Base-by-base conservation (phyloP, 2,329 filamentous ascomycete species). In the Penicillium sp. region DNA sequence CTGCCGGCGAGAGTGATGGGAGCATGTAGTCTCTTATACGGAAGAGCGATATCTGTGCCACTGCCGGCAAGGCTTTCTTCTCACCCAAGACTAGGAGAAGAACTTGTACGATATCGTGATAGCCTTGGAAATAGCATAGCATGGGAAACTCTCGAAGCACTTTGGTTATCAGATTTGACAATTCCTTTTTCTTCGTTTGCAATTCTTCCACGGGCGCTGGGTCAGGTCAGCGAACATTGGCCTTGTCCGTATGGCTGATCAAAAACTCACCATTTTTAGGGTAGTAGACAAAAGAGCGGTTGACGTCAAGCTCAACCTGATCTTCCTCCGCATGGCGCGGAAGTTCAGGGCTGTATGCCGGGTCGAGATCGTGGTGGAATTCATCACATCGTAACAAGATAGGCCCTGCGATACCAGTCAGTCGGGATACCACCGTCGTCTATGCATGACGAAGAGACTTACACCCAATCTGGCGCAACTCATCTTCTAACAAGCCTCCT, bases 11-110 rank as follows among this genome's bases (percentile, higher is more conserved):
- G 43, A 99, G 84, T 39, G 86, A 91, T 8, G 93, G 92, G 10
- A 99, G 85, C 94, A 99, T 97, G 73, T 97, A 99, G 76, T 99
- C 94, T 58, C 94, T 86, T 70, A 99, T 97, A 49, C 92, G 89
- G 43, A 97, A 83, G 31, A 92, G 81, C 3, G 92, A 96, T 55
- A 99, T 85, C n/a, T 90, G 88, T 32, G 89, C 83, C 31, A 95
- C 85, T 14, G 88, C 85, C 6, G 80, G 73, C 16, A 82, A 79
- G 14, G 90, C 87, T 50, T 80, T 71, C 21, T 80, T 68, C 9
- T 84, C 77, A 0, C 88, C 87, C 4, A 99, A 81, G 10, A 97
- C 92, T 13, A 99, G 83, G 39, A 97, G 83, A 56, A 99, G 83
- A 22, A 99, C 94, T 76, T 99, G 95, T 65, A 91, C 94, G 67